These are phyloP conservation scores for Mycena epipterygia DNA, from an alignment of 768 basidiomycete species.

Conservation along the genomic window DNA sequence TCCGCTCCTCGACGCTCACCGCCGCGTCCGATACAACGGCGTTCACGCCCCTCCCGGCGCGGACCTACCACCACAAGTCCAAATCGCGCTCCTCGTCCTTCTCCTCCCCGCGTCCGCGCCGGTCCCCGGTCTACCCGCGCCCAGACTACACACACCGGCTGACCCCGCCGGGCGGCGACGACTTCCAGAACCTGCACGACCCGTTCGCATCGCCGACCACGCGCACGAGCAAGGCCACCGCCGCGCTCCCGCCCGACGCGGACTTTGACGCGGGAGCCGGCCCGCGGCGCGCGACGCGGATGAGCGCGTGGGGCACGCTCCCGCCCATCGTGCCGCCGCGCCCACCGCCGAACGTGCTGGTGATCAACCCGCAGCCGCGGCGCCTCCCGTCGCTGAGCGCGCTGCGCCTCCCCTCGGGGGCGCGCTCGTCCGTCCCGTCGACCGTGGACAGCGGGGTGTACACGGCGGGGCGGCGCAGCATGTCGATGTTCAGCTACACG, in stretches of 20 bases:
- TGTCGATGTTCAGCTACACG: constrained; percentile 37
- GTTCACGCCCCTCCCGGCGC: constrained; percentile 26
- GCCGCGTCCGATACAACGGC: constrained; percentile 28
- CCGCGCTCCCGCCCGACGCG: not conserved
- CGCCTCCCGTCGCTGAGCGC: constrained; percentile 29
- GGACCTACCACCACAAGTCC: constrained; percentile 11
- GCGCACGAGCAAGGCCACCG: constrained; percentile 13
- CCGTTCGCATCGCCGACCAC: constrained; percentile 37
- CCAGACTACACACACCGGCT: constrained; percentile 10
- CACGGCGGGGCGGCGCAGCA: constrained; percentile 7
- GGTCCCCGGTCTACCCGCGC: constrained; percentile 16
- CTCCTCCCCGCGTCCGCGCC: constrained; percentile 31
- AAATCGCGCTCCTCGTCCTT: constrained; percentile 31
- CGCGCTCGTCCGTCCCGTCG: constrained; percentile 1
- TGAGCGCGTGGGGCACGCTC: constrained; percentile 37
- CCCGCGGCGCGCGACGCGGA: constrained; percentile 25
- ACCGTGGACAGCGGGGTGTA: constrained; percentile 2
- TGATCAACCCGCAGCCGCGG: constrained; percentile 24
- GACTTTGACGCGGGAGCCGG: not conserved
- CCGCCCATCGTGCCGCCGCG: constrained; percentile 15
- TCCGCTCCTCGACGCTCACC: constrained; percentile 17
- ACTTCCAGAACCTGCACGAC: constrained; percentile 39
- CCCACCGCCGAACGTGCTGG: constrained; percentile 34
- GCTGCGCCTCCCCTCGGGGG: constrained; percentile 10
- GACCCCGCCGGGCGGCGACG: constrained; percentile 30